Conservation (phyloP, 1,284 basidiomycete species). For the Hemileia vastatrix region DNA sequence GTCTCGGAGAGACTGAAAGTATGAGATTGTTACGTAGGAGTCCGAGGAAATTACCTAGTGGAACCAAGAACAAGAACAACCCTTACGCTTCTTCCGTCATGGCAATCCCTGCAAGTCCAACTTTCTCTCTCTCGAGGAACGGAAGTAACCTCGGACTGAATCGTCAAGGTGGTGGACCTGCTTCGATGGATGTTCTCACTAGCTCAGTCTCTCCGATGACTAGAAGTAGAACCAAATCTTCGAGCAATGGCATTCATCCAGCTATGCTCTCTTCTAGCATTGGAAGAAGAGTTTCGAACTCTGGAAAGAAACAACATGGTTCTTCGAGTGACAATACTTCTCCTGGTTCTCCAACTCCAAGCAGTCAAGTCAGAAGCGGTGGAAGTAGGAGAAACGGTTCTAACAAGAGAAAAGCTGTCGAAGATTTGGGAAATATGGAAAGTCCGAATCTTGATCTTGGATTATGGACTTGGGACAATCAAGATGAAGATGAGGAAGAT, state of each 20-base stretch:
- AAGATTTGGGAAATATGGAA: not conserved
- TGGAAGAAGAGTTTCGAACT: conserved; percentile 5
- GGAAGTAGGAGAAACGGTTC: not conserved
- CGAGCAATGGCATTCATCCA: conserved; percentile 26
- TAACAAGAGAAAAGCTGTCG: not conserved
- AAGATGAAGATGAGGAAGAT: conserved; percentile 8
- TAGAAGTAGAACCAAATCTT: conserved; percentile 27
- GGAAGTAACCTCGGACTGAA: not conserved
- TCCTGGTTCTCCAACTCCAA: conserved; percentile 27
- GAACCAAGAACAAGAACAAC: conserved; percentile 33
- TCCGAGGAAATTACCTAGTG: conserved; percentile 39
- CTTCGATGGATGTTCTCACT: not conserved
- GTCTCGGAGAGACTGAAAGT: not conserved
- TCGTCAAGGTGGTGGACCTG: not conserved
- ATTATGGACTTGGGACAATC: not conserved
- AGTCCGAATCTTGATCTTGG: not conserved
- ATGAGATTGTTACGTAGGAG: conserved; percentile 32
- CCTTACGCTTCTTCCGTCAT: conserved; percentile 32
- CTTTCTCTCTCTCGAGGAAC: not conserved
- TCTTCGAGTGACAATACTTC: conserved; percentile 31
- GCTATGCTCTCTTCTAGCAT: conserved; percentile 31
- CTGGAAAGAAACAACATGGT: conserved; percentile 13
- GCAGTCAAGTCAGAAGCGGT: not conserved
- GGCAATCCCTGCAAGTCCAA: not conserved
- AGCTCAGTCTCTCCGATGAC: conserved; percentile 32